phyloP scores from a whole-genome alignment of 164 flowering plant species.

The Sedum album region DNA sequence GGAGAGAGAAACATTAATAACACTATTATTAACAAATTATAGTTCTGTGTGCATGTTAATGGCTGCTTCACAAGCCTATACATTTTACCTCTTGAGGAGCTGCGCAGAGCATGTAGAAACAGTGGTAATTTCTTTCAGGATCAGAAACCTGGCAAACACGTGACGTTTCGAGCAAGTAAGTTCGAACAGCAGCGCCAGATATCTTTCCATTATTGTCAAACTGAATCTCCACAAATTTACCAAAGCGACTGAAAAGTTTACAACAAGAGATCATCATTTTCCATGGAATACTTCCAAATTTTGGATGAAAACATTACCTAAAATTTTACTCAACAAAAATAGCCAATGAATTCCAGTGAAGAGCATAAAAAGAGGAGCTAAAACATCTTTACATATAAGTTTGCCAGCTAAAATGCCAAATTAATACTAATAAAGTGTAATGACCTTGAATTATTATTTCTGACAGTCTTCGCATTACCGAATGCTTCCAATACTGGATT shows the following conservation, averaged over 20 bases:
- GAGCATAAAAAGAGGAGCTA: not conserved
- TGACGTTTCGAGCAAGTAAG: slow-evolving; percentile 92
- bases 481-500: slow-evolving; percentile 99
- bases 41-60: not conserved
- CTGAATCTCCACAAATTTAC: slow-evolving; percentile 98
- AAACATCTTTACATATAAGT: not conserved
- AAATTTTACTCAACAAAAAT: not conserved
- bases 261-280: not conserved
- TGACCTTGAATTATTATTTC: slow-evolving; percentile 97
- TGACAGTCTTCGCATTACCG: slow-evolving; percentile 98
- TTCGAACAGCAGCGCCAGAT: slow-evolving; percentile 97
- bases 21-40: not conserved
- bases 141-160: slow-evolving; percentile 99
- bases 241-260: slow-evolving; percentile 74
- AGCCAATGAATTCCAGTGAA: not conserved
- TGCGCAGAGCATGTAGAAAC: slow-evolving; percentile 99
- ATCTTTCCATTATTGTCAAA: slow-evolving; percentile 81
- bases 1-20: not conserved
- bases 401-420: not conserved
- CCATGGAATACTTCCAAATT: slow-evolving; percentile 1
- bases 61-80: not conserved
- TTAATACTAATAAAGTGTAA: not conserved
- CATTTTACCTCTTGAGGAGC: slow-evolving; percentile 83
- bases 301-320: not conserved
- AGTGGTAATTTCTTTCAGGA: slow-evolving; percentile 97